phyloP scores from a whole-genome alignment of 352 stramenopile genomes.

The Pythium vanterpoolii region DNA sequence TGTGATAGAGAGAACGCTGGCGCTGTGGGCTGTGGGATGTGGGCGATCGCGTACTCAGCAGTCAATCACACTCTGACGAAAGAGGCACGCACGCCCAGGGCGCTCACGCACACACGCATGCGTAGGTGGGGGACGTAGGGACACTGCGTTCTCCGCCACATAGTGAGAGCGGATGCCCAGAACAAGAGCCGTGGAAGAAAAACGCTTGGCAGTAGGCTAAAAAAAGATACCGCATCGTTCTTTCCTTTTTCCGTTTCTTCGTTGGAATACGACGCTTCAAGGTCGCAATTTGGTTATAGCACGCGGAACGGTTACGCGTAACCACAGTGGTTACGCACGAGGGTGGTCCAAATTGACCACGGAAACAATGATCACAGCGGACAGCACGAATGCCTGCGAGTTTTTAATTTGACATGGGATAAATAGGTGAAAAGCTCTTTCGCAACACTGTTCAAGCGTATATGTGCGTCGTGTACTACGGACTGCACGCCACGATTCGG shows the following conservation, averaged over 20 bases:
- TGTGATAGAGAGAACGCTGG: background rate
- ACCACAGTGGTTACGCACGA: background rate
- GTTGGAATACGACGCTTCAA: slow-evolving; percentile 11
- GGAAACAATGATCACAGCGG: background rate
- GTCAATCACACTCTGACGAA: slow-evolving; percentile 10
- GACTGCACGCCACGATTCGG: background rate
- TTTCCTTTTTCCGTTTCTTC: slow-evolving; percentile 29
- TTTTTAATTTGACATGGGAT: background rate
- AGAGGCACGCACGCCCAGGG: background rate
- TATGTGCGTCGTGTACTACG: background rate
- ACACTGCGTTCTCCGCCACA: too few species aligned
- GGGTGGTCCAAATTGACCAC: background rate
- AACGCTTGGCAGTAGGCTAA: slow-evolving; percentile 17
- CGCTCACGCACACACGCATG: background rate
- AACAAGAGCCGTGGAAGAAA: slow-evolving; percentile 22
- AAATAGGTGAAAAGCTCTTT: background rate
- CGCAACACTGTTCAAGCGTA: background rate
- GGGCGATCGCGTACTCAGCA: background rate
- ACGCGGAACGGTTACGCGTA: background rate
- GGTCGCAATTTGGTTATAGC: background rate
- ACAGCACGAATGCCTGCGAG: background rate
- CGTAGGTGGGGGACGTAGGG: background rate
- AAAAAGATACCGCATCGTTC: slow-evolving; percentile 33
- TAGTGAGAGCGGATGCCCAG: background rate
- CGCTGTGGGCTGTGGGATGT: background rate